These are phyloP conservation scores for Flaveria robusta DNA, from an alignment of 129 eudicot species.

Conservation along the genomic window DNA sequence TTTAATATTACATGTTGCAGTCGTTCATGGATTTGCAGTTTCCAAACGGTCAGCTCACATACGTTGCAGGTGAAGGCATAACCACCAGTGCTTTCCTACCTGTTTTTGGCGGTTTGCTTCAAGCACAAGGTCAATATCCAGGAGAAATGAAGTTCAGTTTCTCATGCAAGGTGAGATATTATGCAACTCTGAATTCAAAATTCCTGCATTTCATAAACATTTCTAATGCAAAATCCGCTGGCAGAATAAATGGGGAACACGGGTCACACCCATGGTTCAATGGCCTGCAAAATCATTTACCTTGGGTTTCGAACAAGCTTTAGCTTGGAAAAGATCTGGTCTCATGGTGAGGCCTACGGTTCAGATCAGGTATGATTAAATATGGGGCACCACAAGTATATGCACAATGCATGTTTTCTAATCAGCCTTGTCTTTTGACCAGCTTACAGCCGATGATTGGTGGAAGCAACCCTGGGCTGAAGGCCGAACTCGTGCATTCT, in stretches of 20 bases:
- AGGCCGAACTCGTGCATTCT: constrained; percentile 77
- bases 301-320: constrained; percentile 73
- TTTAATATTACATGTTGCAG: constrained; percentile 39
- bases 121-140: constrained; percentile 98
- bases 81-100: constrained; percentile 88
- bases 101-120: constrained; percentile 85
- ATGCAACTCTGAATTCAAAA: constrained; percentile 22
- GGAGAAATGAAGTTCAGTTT: constrained; percentile 95
- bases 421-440: not conserved
- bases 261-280: constrained; percentile 76
- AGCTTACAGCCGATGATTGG: constrained; percentile 89
- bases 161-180: constrained; percentile 64
- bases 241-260: constrained; percentile 94
- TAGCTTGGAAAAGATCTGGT: constrained; percentile 97
- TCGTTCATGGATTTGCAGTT: constrained; percentile 98
- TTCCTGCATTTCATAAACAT: not conserved
- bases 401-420: not conserved
- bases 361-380: constrained; percentile 64
- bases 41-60: constrained; percentile 90
- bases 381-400: not conserved
- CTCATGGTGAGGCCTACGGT: constrained; percentile 86
- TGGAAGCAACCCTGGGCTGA: constrained; percentile 78
- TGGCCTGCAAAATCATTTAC: constrained; percentile 90
- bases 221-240: constrained; percentile 15
- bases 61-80: constrained; percentile 90